These are phyloP conservation scores for Heritiera fomes DNA, from an alignment of 345 rosid species.

Conservation along the genomic window DNA sequence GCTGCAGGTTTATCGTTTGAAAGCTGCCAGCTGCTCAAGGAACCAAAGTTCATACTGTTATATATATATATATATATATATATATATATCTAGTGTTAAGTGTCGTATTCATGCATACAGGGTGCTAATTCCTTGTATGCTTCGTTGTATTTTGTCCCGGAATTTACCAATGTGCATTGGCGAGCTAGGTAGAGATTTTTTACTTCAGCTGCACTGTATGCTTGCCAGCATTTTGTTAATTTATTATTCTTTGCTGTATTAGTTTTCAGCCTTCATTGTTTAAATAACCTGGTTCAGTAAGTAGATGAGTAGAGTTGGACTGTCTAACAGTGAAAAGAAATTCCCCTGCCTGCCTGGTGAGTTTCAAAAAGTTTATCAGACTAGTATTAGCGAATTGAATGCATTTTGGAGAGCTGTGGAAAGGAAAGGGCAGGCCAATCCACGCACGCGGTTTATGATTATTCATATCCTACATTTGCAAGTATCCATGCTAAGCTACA, in stretches of 20 bases:
- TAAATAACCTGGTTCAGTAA: not conserved
- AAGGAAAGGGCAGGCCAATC: not conserved
- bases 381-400: too few species aligned
- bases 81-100: not conserved
- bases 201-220: not conserved
- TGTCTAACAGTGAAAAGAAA: not conserved
- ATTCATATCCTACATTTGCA: not conserved
- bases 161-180: not conserved
- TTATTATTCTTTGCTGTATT: not conserved
- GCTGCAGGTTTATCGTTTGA: not conserved
- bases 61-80: too few species aligned
- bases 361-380: not conserved
- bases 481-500: not conserved
- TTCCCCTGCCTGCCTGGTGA: not conserved
- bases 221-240: not conserved
- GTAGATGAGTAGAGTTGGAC: too few species aligned
- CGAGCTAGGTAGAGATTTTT: constrained; percentile 2
- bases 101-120: not conserved
- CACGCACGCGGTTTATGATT: not conserved
- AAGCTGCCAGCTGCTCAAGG: not conserved
- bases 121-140: not conserved
- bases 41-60: not conserved
- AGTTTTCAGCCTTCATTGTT: not conserved
- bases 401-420: not conserved
- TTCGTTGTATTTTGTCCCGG: not conserved